Evolutionary conservation across 805 yeast genomes (phyloP).

Genomic region (Spathaspora boniae): DNA sequence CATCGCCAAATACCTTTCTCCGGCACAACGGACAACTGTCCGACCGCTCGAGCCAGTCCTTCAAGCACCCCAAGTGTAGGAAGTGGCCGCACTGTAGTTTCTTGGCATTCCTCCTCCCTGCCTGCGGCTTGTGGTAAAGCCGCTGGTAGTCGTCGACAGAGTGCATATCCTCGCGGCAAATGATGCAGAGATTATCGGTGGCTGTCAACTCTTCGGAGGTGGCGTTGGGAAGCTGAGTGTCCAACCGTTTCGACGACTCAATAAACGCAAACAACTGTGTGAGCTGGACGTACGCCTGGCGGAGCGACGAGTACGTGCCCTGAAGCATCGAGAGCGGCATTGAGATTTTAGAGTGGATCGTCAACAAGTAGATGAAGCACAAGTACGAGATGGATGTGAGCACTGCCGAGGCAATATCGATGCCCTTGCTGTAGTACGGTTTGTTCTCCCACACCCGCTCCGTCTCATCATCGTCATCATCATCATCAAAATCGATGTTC

Average conservation of each 20-base stretch:
- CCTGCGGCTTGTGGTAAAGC: constrained; percentile 14
- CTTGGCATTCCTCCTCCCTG: constrained; percentile 57
- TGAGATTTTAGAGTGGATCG: constrained; percentile 26
- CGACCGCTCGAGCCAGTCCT: constrained; percentile 89
- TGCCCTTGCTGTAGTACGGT: constrained; percentile 51
- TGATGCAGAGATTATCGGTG: constrained; percentile 69
- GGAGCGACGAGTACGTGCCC: constrained; percentile 42
- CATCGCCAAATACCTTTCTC: constrained; percentile 48
- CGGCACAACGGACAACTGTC: constrained; percentile 94
- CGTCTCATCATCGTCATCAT: constrained; percentile 33
- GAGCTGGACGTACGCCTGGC: constrained; percentile 26
- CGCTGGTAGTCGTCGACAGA: constrained; percentile 36
- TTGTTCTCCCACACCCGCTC: constrained; percentile 76
- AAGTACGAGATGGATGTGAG: constrained; percentile 27
- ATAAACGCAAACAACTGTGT: constrained; percentile 47
- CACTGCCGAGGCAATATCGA: constrained; percentile 52
- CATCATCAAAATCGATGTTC: not conserved
- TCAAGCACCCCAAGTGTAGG: constrained; percentile 83
- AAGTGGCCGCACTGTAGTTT: constrained; percentile 82
- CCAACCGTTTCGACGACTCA: constrained; percentile 60
- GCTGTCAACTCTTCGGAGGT: constrained; percentile 51
- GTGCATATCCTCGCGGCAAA: constrained; percentile 88
- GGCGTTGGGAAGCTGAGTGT: constrained; percentile 61
- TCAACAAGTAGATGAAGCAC: constrained; percentile 32
- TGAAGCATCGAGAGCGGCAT: constrained; percentile 40